Evolutionary conservation across 2,329 filamentous ascomycete genomes (phyloP).

Genomic region (Penicillium sp.): DNA sequence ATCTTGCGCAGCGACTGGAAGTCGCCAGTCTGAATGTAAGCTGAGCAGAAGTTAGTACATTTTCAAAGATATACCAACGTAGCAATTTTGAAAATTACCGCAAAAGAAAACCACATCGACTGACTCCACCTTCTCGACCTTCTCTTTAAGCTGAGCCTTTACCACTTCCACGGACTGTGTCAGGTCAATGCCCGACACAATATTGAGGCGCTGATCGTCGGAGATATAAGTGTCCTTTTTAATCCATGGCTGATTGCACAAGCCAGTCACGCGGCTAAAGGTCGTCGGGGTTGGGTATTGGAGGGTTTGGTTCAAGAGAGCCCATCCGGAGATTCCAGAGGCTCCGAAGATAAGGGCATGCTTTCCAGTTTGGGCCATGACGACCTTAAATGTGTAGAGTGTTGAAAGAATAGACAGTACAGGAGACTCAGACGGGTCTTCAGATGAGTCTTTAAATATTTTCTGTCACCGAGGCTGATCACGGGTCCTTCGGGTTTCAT

Average conservation of each 20-base stretch:
- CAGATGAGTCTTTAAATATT: background rate
- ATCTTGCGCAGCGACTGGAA: slow-evolving; percentile 19
- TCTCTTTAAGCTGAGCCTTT: slow-evolving; percentile 30
- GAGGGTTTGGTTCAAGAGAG: background rate
- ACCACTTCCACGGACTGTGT: slow-evolving; percentile 14
- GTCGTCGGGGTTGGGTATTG: background rate
- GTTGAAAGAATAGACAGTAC: background rate
- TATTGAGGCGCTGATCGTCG: slow-evolving; percentile 31
- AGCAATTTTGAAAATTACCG: no score
- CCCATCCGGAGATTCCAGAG: background rate
- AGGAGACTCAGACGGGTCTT: background rate
- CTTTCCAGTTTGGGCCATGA: background rate
- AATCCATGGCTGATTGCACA: background rate
- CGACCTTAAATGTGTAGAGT: background rate
- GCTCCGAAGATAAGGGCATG: background rate
- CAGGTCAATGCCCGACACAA: slow-evolving; percentile 41
- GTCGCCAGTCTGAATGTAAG: slow-evolving; percentile 20
- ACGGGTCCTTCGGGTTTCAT: background rate
- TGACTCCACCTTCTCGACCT: slow-evolving; percentile 34
- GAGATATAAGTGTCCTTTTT: slow-evolving; percentile 30
- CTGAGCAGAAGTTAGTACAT: background rate
- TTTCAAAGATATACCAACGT: background rate
- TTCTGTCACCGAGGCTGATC: background rate
- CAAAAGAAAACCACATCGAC: slow-evolving; percentile 43
- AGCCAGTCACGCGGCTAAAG: background rate